Base-by-base conservation (phyloP, 768 basidiomycete species). In the Hygrophorus russula region DNA sequence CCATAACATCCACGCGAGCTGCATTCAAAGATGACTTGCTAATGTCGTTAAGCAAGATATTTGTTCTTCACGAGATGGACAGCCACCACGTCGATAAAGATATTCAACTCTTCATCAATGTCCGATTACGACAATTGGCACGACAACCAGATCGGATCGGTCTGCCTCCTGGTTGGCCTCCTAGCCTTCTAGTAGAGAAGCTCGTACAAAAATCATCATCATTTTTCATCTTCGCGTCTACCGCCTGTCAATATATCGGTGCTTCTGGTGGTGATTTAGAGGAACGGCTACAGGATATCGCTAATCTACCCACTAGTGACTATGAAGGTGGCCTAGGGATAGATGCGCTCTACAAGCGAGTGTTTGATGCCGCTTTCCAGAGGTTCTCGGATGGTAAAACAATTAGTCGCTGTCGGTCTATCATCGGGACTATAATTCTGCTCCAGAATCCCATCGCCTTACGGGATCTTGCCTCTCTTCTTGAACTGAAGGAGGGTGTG, bases 301-400 rank as follows among this genome's bases (percentile, higher is more conserved):
- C 49, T 17, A 24, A 47, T 27, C 35, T 47, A 9, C 28, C 24
- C 11, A 45, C 45, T 15, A 53, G 49, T 36, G 45, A 48, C n/a
- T 49, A 53, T 29, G 52, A 53, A 37, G 49, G 52, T 27, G 36
- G 47, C 33, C 49, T 50, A 20, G 52, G 52, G 2, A 38, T 53
- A 15, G 43, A 53, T 18, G 20, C 40, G 30, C 48, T 50, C 24
- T 53, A 53, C 34, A 37, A 47, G 20, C 38, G 45, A 36, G 46
- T 52, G 20, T 28, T 51, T 19, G 46, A 46, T 28, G 36, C 36
- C n/a, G 41, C 41, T 4, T 12, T 46, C 13, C 13, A 48, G 10
- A 8, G 15, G 18, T 11, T 33, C 9, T 34, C 38, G 10, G 46
- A 46, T 9, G 42, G 43, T 4, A 34, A 18, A 18, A 36, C 36